Evolutionary conservation across 2,329 filamentous ascomycete species (phyloP), one percentile per base, ranked within the genome.

Genomic region (Dothistroma pini): DNA sequence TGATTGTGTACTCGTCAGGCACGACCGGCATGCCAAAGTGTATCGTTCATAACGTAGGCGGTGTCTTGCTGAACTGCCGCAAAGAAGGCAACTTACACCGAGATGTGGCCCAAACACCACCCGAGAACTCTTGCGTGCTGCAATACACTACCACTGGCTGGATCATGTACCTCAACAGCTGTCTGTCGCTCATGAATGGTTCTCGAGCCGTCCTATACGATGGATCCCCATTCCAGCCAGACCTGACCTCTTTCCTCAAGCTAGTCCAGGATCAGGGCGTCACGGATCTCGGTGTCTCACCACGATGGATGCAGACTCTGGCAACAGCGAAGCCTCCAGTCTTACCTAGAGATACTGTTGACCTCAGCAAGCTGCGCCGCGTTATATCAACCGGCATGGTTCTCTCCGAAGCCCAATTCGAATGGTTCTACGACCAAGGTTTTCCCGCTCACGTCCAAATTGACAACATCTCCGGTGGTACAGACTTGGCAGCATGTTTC

Each of bases 21-120:
- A 96, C 91, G 0, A 96, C 91, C 0, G 91, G 91, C 4, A 85
- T 84, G 21, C 91, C 91, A 12, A 96, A 96, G 71, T 92, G 90
- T 61, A 95, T 96, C 64, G 89, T 93, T 2, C 91, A 96, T 73
- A 87, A 86, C 1, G 83, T 85, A 1, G 89, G 89, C 3, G 87
- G 88, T 0, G 76, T 84, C 1, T 74, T 90, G 32, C 64, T 91
- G 64, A 89, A 75, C 54, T 71, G 72, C 1, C 74, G 74, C 47
- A 87, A 93, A 71, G 91, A 96, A 72, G 79, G 77, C 0, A 74
- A 71, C 22, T 70, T 87, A 22, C 84, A 87, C 66, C 73, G 78
- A 7, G 77, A 82, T 54, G 67, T 80, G 48, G 73, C 73, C 0
- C 71, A 79, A 0, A 56, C 52, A 7, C 56, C 66, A 47, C 65